These are phyloP conservation scores for Peniophora sp. DNA, from an alignment of 1,284 basidiomycete genomes.

Conservation along the genomic window DNA sequence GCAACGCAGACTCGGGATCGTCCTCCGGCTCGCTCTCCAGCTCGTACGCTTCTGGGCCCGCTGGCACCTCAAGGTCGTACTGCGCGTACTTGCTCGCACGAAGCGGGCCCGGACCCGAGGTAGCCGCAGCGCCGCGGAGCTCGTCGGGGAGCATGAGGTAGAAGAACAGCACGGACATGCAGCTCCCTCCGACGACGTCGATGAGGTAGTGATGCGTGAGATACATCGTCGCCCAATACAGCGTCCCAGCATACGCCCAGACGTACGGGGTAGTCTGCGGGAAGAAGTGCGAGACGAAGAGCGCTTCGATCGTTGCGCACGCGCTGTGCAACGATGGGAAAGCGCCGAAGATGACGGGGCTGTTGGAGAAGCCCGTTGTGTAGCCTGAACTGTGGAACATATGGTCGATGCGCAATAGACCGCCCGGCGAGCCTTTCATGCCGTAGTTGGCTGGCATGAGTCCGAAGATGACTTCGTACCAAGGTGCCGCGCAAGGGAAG, in stretches of 20 bases:
- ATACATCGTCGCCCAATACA: conserved; percentile 99
- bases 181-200: conserved; percentile 91
- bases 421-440: conserved; percentile 90
- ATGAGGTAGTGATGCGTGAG: conserved; percentile 97
- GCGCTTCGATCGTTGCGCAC: conserved; percentile 86
- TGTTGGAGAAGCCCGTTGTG: conserved; percentile 77
- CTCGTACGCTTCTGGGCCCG: conserved; percentile 37
- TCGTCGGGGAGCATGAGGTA: conserved; percentile 84
- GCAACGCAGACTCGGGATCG: conserved; percentile 48
- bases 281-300: conserved; percentile 96
- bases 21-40: conserved; percentile 53
- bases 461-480: conserved; percentile 98
- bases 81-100: conserved; percentile 9
- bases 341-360: conserved; percentile 94
- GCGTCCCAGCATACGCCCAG: conserved; percentile 81
- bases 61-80: not conserved
- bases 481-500: conserved; percentile 91
- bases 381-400: conserved; percentile 80
- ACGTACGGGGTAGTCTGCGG: conserved; percentile 60
- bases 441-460: conserved; percentile 90
- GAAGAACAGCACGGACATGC: conserved; percentile 83
- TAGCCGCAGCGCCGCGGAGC: conserved; percentile 54
- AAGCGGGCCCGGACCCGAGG: conserved; percentile 30
- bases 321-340: conserved; percentile 93
- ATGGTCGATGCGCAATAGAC: conserved; percentile 87